A percentile compares a stretch with the other conserved stretches of the same genome.
These are phyloP conservation scores for Curvularia spicifera DNA, from an alignment of 2,329 filamentous ascomycete species.

Conservation along the genomic window DNA sequence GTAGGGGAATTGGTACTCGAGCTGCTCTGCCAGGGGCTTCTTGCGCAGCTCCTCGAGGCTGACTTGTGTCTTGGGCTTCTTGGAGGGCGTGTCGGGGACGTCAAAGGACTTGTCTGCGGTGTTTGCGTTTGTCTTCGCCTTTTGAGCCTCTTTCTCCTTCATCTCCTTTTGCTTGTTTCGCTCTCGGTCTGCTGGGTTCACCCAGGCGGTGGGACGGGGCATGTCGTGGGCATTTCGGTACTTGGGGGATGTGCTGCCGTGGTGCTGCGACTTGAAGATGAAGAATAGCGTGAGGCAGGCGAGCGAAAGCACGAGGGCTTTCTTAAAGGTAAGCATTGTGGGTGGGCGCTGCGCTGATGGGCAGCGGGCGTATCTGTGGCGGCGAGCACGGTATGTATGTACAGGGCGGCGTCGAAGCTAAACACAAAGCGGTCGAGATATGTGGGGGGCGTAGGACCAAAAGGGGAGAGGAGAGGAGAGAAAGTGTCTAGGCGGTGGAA, in stretches of 20 bases:
- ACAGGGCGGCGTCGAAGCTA: not conserved
- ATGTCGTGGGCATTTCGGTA: conserved; percentile 45
- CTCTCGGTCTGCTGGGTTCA: conserved; percentile 32
- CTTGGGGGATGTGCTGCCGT: conserved; percentile 36
- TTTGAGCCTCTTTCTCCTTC: conserved; percentile 22
- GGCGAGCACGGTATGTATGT: not conserved
- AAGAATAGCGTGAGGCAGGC: conserved; percentile 73
- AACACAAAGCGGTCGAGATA: not conserved
- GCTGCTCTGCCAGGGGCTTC: conserved; percentile 76
- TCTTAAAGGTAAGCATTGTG: conserved; percentile 78
- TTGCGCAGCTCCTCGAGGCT: conserved; percentile 72
- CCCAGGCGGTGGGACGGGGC: conserved; percentile 45
- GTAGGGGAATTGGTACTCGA: conserved; percentile 94
- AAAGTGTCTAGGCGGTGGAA: not conserved
- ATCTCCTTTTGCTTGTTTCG: conserved; percentile 14
- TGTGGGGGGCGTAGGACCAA: conserved; percentile 1
- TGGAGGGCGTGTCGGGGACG: conserved; percentile 39
- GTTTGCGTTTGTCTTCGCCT: conserved; percentile 12
- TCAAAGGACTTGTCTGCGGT: conserved; percentile 40
- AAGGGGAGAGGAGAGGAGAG: conserved; percentile 10
- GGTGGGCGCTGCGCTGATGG: conserved; percentile 12
- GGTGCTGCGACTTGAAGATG: conserved; percentile 69
- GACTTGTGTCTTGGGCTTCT: conserved; percentile 63
- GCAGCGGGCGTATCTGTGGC: not conserved
- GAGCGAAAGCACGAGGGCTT: conserved; percentile 74